phyloP scores from a whole-genome alignment of 345 rosid species.

The Erysimum cheiranthoides region DNA sequence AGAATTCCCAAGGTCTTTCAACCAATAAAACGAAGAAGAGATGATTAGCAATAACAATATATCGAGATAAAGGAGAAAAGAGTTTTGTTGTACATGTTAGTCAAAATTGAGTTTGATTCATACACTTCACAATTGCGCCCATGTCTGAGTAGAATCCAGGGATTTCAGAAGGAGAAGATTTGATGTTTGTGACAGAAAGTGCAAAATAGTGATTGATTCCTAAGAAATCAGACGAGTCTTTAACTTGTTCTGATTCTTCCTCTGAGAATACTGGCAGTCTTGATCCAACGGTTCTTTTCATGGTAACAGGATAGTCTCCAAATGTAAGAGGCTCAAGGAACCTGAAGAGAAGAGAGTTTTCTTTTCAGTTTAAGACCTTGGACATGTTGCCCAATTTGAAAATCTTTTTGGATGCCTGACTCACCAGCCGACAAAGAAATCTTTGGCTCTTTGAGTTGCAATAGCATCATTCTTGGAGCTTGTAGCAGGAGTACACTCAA shows the following conservation, averaged over 20 bases:
- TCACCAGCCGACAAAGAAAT: conserved; percentile 60
- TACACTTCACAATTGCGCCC: conserved; percentile 36
- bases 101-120: background rate
- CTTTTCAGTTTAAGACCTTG: background rate
- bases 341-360: conserved; percentile 47
- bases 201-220: conserved; percentile 57
- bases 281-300: conserved; percentile 63
- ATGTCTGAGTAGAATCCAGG: conserved; percentile 49
- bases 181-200: conserved; percentile 39
- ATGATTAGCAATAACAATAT: conserved; percentile 8
- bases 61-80: background rate
- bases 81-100: background rate
- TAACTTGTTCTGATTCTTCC: conserved; percentile 60
- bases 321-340: conserved; percentile 57
- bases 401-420: background rate
- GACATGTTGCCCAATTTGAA: background rate
- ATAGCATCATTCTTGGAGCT: conserved; percentile 48
- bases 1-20: conserved; percentile 38
- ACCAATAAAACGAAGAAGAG: conserved; percentile 10
- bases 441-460: conserved; percentile 53
- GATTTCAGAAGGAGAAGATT: background rate
- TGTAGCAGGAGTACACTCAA: conserved; percentile 47
- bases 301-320: conserved; percentile 71
- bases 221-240: conserved; percentile 67
- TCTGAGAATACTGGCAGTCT: conserved; percentile 67